These are phyloP conservation scores for Solanum sitiens DNA, from an alignment of 257 asterid genomes.

Conservation along the genomic window DNA sequence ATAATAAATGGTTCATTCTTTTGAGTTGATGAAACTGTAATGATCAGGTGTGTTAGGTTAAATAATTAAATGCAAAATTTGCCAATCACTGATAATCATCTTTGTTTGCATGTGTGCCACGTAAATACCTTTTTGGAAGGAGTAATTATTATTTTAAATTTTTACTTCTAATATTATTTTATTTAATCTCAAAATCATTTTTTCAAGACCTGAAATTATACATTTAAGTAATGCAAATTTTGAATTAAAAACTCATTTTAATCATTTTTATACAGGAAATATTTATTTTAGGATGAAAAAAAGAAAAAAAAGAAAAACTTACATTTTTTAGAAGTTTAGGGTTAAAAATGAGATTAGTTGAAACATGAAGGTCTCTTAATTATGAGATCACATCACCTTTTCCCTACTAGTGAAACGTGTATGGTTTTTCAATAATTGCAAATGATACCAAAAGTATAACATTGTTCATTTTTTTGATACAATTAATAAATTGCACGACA, in stretches of 20 bases:
- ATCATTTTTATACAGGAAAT: no score
- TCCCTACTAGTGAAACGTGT: slow-evolving; percentile 6
- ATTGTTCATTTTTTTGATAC: slow-evolving; percentile 10
- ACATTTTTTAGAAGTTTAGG: not conserved
- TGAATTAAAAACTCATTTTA: no score
- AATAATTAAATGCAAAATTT: not conserved
- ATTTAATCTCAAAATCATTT: not conserved
- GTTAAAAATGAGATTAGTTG: not conserved
- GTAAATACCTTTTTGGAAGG: not conserved
- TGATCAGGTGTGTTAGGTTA: slow-evolving; percentile 1
- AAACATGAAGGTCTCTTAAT: not conserved
- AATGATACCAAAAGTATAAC: slow-evolving; percentile 19
- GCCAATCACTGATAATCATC: not conserved
- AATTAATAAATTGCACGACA: not conserved
- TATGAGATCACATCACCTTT: not conserved
- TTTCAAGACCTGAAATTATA: not conserved
- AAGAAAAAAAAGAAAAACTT: not conserved
- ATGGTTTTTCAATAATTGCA: slow-evolving; percentile 18
- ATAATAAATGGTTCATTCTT: not conserved
- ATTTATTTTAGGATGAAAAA: not conserved
- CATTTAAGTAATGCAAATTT: not conserved
- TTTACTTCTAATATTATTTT: not conserved
- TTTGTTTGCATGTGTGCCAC: slow-evolving; percentile 1
- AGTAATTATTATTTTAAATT: not conserved
- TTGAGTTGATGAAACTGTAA: not conserved